A percentile compares a stretch with the other conserved stretches of the same genome.
Evolutionary conservation across 805 yeast genomes (phyloP).

Genomic region (Starmerella asiatica): DNA sequence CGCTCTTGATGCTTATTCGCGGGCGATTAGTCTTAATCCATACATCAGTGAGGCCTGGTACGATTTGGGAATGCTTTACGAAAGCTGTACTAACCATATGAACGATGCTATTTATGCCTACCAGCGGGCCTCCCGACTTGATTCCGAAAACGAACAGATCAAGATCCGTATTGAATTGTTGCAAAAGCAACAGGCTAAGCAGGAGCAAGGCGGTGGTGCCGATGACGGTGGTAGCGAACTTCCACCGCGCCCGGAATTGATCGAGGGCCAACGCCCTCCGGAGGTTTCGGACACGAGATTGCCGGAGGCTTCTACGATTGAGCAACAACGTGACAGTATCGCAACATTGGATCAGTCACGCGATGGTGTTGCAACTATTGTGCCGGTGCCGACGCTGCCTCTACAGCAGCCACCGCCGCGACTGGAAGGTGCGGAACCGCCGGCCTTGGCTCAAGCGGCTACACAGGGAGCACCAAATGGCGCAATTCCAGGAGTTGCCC

Average conservation of each 20-base stretch:
- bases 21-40: slow-evolving; percentile 92
- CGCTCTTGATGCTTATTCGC: slow-evolving; percentile 92
- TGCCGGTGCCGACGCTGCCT: not conserved
- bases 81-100: slow-evolving; percentile 91
- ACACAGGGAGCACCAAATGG: too few relatives aligned
- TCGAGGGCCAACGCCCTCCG: too few relatives aligned
- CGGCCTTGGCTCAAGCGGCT: not conserved
- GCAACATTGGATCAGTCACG: not conserved
- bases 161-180: slow-evolving; percentile 83
- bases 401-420: not conserved
- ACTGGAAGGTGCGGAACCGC: not conserved
- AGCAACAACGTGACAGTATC: not conserved
- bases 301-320: not conserved
- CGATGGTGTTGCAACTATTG: too few relatives aligned
- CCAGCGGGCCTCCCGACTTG: slow-evolving; percentile 88
- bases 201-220: slow-evolving; percentile 31
- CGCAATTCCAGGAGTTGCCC: not conserved
- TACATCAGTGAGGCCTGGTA: slow-evolving; percentile 97
- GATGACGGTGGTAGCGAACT: slow-evolving; percentile 20
- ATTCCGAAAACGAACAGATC: slow-evolving; percentile 88
- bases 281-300: slow-evolving; percentile 4
- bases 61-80: slow-evolving; percentile 91
- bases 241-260: too few relatives aligned
- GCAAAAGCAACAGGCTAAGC: slow-evolving; percentile 24
- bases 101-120: slow-evolving; percentile 94